phyloP scores from a whole-genome alignment of 331 rosid species.

The Spiraea crenata region DNA sequence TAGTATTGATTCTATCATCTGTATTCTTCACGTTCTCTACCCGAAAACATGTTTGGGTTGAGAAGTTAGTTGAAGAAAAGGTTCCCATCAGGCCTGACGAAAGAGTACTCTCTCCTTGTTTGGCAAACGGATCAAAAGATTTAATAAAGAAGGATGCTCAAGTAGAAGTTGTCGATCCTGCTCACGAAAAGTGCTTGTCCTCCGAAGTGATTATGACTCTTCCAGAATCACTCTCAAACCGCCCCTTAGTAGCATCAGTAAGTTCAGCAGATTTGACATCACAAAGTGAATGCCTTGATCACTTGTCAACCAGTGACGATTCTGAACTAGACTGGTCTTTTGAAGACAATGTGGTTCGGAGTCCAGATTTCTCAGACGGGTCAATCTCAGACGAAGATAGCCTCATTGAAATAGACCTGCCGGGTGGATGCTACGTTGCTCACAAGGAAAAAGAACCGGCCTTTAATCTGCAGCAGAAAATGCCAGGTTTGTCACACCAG shows the following conservation, averaged over 20 bases:
- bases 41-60: conserved; percentile 27
- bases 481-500: conserved; percentile 33
- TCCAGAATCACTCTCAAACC: too few species aligned
- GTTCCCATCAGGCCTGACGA: conserved; percentile 4
- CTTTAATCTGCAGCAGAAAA: conserved; percentile 36
- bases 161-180: conserved; percentile 10
- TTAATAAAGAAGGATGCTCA: conserved; percentile 21
- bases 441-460: conserved; percentile 32
- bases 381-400: conserved; percentile 94
- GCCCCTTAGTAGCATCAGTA: conserved; percentile 1
- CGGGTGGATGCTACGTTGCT: conserved; percentile 57
- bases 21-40: conserved; percentile 39
- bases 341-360: conserved; percentile 25
- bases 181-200: not conserved
- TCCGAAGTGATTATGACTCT: too few species aligned
- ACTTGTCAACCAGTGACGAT: conserved; percentile 47
- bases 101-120: conserved; percentile 10
- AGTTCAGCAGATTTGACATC: conserved; percentile 25
- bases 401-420: conserved; percentile 84
- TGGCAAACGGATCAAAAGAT: conserved; percentile 27
- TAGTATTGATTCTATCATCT: conserved; percentile 43
- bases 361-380: conserved; percentile 59
- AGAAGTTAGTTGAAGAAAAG: conserved; percentile 27
- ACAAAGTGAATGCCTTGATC: conserved; percentile 44
- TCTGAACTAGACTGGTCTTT: conserved; percentile 51